Evolutionary conservation across 192 early-diverging fungal species (phyloP).

Genomic region (Backusella morwellensis): DNA sequence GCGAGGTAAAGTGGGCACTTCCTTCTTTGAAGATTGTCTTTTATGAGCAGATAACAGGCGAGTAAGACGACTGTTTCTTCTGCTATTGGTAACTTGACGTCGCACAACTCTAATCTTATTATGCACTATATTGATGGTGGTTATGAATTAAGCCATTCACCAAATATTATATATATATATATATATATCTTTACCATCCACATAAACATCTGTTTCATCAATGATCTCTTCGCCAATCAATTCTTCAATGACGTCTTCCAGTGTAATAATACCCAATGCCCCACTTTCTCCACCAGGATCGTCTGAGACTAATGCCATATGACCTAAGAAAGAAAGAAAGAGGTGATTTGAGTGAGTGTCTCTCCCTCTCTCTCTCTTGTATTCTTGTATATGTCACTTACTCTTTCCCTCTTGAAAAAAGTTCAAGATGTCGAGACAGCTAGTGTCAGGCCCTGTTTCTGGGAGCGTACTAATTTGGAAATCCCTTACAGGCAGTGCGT

Average conservation of each 20-base stretch:
- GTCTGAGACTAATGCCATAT: constrained; percentile 66
- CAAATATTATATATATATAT: too few species aligned
- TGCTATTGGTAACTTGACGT: constrained; percentile 24
- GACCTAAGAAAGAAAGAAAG: constrained; percentile 26
- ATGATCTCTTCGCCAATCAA: constrained; percentile 56
- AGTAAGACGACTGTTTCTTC: constrained; percentile 18
- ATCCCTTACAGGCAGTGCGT: constrained; percentile 55
- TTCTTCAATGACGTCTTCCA: constrained; percentile 85
- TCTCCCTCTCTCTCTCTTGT: too few species aligned
- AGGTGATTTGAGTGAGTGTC: too few species aligned
- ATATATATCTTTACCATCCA: background rate
- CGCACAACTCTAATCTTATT: constrained; percentile 58
- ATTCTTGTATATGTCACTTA: background rate
- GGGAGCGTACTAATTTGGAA: constrained; percentile 52
- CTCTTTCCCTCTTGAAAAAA: constrained; percentile 80
- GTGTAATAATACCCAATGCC: constrained; percentile 69
- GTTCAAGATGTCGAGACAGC: constrained; percentile 72
- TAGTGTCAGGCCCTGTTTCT: constrained; percentile 47
- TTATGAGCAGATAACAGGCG: constrained; percentile 17
- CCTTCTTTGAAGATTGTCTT: background rate
- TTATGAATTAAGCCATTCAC: background rate
- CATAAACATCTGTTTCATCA: constrained; percentile 24
- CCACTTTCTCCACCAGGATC: constrained; percentile 45
- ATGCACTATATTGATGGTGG: constrained; percentile 33
- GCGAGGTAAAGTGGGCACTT: background rate